These are phyloP conservation scores for Periconia digitata DNA, from an alignment of 2,329 filamentous ascomycete genomes.

Conservation along the genomic window DNA sequence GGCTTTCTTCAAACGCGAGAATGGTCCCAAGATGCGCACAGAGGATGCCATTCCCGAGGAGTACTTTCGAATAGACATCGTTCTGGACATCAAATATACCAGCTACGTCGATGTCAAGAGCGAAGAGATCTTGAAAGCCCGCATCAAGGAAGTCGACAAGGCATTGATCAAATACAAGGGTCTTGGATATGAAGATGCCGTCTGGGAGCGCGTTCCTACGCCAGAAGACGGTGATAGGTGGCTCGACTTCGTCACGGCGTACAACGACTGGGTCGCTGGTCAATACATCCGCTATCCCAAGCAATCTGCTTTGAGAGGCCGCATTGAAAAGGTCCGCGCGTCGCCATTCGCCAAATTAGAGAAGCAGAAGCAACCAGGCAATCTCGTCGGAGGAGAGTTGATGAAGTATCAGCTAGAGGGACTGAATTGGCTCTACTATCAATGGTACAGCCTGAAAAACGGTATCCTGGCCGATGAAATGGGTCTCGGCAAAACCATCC, in stretches of 20 bases:
- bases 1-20: slow-evolving; percentile 73
- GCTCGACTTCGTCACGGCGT: slow-evolving; percentile 78
- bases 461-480: slow-evolving; percentile 96
- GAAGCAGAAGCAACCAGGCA: slow-evolving; percentile 70
- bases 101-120: slow-evolving; percentile 60
- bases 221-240: slow-evolving; percentile 68
- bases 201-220: slow-evolving; percentile 82
- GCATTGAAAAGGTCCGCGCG: slow-evolving; percentile 67
- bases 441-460: slow-evolving; percentile 80
- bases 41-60: slow-evolving; percentile 87
- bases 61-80: slow-evolving; percentile 80
- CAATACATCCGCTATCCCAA: slow-evolving; percentile 68
- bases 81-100: slow-evolving; percentile 77
- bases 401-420: slow-evolving; percentile 95
- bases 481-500: slow-evolving; percentile 96
- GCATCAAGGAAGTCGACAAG: slow-evolving; percentile 70
- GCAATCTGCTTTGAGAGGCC: slow-evolving; percentile 60
- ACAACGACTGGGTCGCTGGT: slow-evolving; percentile 81
- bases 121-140: slow-evolving; percentile 69
- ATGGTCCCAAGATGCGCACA: slow-evolving; percentile 67
- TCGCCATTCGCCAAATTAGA: slow-evolving; percentile 69
- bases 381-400: slow-evolving; percentile 74
- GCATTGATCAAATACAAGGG: slow-evolving; percentile 91
- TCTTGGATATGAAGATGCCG: slow-evolving; percentile 83
- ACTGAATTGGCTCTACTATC: slow-evolving; percentile 91